These are phyloP conservation scores for Aspergillus piperis DNA, from an alignment of 2,329 filamentous ascomycete genomes.

Conservation along the genomic window DNA sequence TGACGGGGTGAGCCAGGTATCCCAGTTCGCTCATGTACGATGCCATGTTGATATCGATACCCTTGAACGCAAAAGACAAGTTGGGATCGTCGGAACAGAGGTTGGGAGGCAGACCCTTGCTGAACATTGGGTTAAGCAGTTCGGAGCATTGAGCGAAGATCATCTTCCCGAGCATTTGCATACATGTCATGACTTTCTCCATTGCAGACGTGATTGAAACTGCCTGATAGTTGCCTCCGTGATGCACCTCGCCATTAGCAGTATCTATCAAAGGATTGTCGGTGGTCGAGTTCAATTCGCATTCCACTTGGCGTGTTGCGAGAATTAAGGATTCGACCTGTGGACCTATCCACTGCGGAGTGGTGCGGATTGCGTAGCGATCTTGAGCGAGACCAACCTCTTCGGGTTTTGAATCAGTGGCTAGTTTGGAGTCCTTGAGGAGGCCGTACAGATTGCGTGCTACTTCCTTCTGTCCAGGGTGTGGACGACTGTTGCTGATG, in stretches of 20 bases:
- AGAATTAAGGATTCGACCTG: constrained; percentile 64
- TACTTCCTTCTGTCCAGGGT: constrained; percentile 61
- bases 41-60: constrained; percentile 66
- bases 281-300: constrained; percentile 67
- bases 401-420: constrained; percentile 1
- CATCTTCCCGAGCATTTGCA: constrained; percentile 63
- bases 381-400: constrained; percentile 56
- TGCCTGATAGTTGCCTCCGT: constrained; percentile 71
- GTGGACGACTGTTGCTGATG: constrained; percentile 59
- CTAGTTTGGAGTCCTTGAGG: constrained; percentile 47
- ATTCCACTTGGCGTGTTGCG: constrained; percentile 57
- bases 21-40: constrained; percentile 64
- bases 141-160: constrained; percentile 65
- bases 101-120: constrained; percentile 64
- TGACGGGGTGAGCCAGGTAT: constrained; percentile 63
- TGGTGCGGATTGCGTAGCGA: constrained; percentile 64
- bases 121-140: constrained; percentile 62
- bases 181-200: constrained; percentile 57
- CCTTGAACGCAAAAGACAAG: constrained; percentile 62
- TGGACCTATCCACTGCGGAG: constrained; percentile 69
- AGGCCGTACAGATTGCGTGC: constrained; percentile 58
- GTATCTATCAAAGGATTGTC: constrained; percentile 66
- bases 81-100: constrained; percentile 58
- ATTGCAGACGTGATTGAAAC: constrained; percentile 63
- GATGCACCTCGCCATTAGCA: constrained; percentile 48